Base-by-base conservation (phyloP, 1,284 basidiomycete genomes). In the Singerocomus rubriflavus region DNA sequence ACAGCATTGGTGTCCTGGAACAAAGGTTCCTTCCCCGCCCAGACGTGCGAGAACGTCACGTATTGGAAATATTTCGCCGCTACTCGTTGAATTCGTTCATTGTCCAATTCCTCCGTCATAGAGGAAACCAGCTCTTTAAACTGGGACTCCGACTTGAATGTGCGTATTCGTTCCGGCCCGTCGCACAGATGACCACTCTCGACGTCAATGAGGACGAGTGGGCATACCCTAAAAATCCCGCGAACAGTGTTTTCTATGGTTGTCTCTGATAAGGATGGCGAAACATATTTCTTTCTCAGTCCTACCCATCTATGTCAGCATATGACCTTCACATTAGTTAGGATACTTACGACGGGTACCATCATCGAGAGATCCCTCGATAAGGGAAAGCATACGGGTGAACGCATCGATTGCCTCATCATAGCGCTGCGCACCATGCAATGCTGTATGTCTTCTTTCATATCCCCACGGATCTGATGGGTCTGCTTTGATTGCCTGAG, bases 21-120 rank as follows among this genome's bases (percentile, higher is more conserved):
- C 2, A 34, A 54, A 9, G 51, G 51, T 1, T 54, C 51, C 30
- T 50, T 36, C 17, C 38, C 38, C 16, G 27, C 27, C 53, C 52
- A 51, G 2, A 57, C 51, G 14, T 57, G 55, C 10, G 53, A 54
- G 8, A 54, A 17, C 13, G 12, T 55, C 30, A 55, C 55, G 3
- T 54, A 21, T 21, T 21, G 21, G 21, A 21, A 21, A 21, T 21
- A 57, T 29, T 40, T 9, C 8, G 12, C 10, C 5, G 47, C 55
- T 5, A 46, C 46, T 9, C 10, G 34, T 13, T 14, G 10, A 9
- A 51, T 44, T 1, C 26, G 55, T 4, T 5, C 12, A 6, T 39
- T 14, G 10, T 56, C 55, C 12, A 50, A 10, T 10, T n/a, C 13
- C 13, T 29, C 1, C 1, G 35, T 50, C 42, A 50, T 49, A 8